phyloP scores from a whole-genome alignment of 2,329 filamentous ascomycete genomes.

The Fusarium heterosporum region DNA sequence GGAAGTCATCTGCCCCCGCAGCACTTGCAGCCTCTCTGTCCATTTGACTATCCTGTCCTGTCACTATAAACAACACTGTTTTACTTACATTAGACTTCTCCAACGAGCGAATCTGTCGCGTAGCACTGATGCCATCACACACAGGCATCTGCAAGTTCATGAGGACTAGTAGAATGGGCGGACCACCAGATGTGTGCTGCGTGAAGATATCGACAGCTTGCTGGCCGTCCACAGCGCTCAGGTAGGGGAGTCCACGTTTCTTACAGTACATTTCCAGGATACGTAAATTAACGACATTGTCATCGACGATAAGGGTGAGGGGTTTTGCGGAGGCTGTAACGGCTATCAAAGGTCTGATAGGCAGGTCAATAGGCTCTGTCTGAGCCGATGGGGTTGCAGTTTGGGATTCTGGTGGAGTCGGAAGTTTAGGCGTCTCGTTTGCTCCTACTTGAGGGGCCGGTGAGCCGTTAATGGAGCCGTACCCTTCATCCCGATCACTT shows the following conservation, averaged over 20 bases:
- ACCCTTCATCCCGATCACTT: slow-evolving; percentile 9
- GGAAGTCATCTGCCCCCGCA: slow-evolving; percentile 44
- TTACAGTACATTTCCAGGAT: slow-evolving; percentile 61
- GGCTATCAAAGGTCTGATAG: neutral
- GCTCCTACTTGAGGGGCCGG: neutral
- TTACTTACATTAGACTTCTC: slow-evolving; percentile 33
- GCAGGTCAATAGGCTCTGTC: neutral
- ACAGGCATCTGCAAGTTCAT: slow-evolving; percentile 50
- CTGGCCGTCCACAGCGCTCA: slow-evolving; percentile 57
- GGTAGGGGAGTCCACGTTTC: slow-evolving; percentile 56
- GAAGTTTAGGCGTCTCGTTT: neutral
- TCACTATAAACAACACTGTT: slow-evolving; percentile 44
- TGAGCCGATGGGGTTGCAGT: neutral
- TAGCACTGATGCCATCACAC: slow-evolving; percentile 48
- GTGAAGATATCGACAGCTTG: slow-evolving; percentile 55
- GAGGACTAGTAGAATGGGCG: slow-evolving; percentile 40
- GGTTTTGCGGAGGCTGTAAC: slow-evolving; percentile 25
- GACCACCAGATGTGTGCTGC: slow-evolving; percentile 28
- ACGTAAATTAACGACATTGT: slow-evolving; percentile 62
- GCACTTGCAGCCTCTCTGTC: slow-evolving; percentile 33
- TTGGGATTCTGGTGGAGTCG: neutral
- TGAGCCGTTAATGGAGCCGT: neutral
- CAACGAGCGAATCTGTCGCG: slow-evolving; percentile 41
- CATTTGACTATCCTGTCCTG: slow-evolving; percentile 44
- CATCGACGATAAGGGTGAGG: slow-evolving; percentile 57